Conservation (phyloP, 169 alveolate species). For the Condylostoma magnum region DNA sequence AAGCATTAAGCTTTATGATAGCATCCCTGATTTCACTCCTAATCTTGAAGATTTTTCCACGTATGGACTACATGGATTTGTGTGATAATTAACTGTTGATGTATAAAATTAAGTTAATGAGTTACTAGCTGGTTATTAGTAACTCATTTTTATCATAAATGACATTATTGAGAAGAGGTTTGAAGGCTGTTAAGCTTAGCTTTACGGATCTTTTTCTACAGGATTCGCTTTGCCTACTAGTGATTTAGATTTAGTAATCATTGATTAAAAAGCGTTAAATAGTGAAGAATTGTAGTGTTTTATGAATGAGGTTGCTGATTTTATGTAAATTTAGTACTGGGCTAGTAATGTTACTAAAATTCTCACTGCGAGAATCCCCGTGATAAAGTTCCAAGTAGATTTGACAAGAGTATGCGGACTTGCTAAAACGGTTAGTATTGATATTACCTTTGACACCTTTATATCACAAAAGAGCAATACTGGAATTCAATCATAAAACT, state of each 20-base stretch:
- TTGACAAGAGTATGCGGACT: neutral
- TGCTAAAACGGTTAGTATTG: too few species aligned
- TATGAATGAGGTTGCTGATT: neutral
- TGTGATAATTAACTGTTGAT: too few species aligned
- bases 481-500: neutral
- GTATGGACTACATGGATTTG: too few species aligned
- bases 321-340: neutral
- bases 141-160: too few species aligned
- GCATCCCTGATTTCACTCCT: too few species aligned
- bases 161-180: too few species aligned
- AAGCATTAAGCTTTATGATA: too few species aligned
- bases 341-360: neutral
- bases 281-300: neutral
- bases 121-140: too few species aligned
- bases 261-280: neutral
- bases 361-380: conserved; percentile 2
- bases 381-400: neutral
- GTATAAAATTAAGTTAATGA: too few species aligned
- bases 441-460: conserved; percentile 10
- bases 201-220: neutral
- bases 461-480: neutral
- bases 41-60: too few species aligned
- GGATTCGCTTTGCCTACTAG: conserved; percentile 13
- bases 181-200: too few species aligned
- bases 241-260: conserved; percentile 12